A percentile compares a stretch with the other conserved stretches of the same genome.
These are phyloP conservation scores for Yamadazyma laniorum DNA, from an alignment of 805 yeast species.

Conservation along the genomic window DNA sequence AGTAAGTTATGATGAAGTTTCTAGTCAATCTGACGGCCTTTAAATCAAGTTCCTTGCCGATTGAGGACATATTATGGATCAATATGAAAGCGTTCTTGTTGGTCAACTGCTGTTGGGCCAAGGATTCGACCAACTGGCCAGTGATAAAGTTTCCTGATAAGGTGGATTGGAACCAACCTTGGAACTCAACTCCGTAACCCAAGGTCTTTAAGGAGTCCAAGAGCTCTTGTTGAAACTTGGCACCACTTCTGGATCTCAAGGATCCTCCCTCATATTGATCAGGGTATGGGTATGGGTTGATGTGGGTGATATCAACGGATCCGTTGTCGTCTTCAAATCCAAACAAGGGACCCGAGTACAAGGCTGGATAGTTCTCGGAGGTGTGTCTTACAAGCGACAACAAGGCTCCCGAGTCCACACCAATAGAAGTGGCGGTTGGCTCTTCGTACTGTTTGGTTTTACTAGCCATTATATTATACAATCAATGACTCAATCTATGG, in stretches of 20 bases:
- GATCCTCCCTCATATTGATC: slow-evolving; percentile 66
- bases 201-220: slow-evolving; percentile 55
- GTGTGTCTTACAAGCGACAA: slow-evolving; percentile 66
- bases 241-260: slow-evolving; percentile 58
- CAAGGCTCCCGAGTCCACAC: slow-evolving; percentile 51
- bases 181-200: slow-evolving; percentile 64
- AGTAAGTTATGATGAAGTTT: slow-evolving; percentile 53
- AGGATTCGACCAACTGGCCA: slow-evolving; percentile 62
- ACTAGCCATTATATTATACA: slow-evolving; percentile 5
- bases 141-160: slow-evolving; percentile 68
- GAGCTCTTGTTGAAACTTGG: slow-evolving; percentile 66
- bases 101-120: slow-evolving; percentile 61
- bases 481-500: slow-evolving; percentile 4
- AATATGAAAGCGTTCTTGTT: slow-evolving; percentile 56
- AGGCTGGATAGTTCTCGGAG: slow-evolving; percentile 58
- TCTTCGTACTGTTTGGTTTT: slow-evolving; percentile 21
- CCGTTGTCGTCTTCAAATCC: slow-evolving; percentile 66
- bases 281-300: slow-evolving; percentile 66
- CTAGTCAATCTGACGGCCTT: slow-evolving; percentile 68
- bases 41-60: slow-evolving; percentile 62
- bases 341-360: slow-evolving; percentile 67
- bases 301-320: slow-evolving; percentile 51
- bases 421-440: slow-evolving; percentile 41
- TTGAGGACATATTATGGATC: slow-evolving; percentile 69
- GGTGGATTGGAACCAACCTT: slow-evolving; percentile 81